Evolutionary conservation across 2,329 filamentous ascomycete genomes (phyloP), one percentile per base, ranked within the genome.

Genomic region (Hymenotorrendiella dingleyae): DNA sequence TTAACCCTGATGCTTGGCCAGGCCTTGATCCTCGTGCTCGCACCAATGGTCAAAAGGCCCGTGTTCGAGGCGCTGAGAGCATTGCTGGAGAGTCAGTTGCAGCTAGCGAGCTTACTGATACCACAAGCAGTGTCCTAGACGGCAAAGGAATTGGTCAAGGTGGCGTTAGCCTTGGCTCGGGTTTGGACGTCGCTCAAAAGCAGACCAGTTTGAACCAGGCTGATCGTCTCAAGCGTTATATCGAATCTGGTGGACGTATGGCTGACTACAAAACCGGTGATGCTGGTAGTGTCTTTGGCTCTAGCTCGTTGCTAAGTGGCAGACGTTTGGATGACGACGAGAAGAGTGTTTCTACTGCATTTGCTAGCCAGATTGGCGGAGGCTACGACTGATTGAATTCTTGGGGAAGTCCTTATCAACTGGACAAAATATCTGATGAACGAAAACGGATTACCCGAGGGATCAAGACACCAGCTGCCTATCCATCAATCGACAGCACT

Each of bases 261-360:
- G 70, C 74, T 36, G 67, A 70, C 40, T 74, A 73, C 56, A 71
- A 70, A 48, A 60, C 64, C 34, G 70, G 70, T 49, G 80, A 79
- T 33, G 73, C 72, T 21, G 72, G 76, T 50, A 86, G 82, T 62
- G 79, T 82, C 40, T 87, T 78, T 59, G 82, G 78, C 40, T 71
- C 68, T 45, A 84, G 82, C 56, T 72, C 69, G 28, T 67, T 62
- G 35, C 40, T 63, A 16, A 55, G 58, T 52, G 58, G 56, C 29
- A 56, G 60, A 20, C 61, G 61, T 27, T 40, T 80, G 84, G 93
- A 98, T 54, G 93, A 98, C 54, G 93, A 97, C 62, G 88, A 93
- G 59, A 88, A 93, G 67, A 97, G 91, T 66, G 80, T 97, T 58
- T 95, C 88, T 60, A 97, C 93, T 40, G 90, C 90, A 36, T 98